Conservation (phyloP, 768 basidiomycete species). For the Lentinula sp. region DNA sequence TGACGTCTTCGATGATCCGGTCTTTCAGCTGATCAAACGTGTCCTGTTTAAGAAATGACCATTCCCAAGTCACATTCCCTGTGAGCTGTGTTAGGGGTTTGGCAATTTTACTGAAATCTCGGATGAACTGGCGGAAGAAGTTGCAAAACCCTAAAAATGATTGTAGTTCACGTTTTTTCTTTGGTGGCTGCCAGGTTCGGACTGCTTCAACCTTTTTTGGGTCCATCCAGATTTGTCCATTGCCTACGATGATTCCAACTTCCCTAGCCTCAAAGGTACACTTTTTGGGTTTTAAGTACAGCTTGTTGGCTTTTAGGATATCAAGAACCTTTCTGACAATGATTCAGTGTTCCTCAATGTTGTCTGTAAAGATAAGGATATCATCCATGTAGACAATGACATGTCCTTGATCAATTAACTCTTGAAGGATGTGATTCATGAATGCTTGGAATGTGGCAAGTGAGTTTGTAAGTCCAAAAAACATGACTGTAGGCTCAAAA, state of each 20-base stretch:
- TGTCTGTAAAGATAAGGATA: constrained; percentile 18
- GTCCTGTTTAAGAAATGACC: neutral
- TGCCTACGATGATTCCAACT: constrained; percentile 4
- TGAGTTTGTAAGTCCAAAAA: constrained; percentile 30
- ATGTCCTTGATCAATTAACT: constrained; percentile 14
- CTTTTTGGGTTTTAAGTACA: constrained; percentile 22
- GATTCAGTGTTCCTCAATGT: constrained; percentile 6
- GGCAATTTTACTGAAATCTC: neutral
- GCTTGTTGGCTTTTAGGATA: constrained; percentile 12
- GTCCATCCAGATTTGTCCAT: neutral
- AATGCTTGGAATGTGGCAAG: constrained; percentile 22
- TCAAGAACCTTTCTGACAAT: constrained; percentile 13
- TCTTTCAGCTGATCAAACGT: neutral
- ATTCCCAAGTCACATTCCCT: neutral
- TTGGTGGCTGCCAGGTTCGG: no score
- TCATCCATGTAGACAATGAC: constrained; percentile 27
- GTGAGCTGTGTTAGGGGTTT: neutral
- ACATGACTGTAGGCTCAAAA: constrained; percentile 39
- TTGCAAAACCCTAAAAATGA: neutral
- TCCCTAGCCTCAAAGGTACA: constrained; percentile 10
- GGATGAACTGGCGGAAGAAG: neutral
- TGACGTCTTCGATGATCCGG: neutral
- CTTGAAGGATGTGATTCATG: constrained; percentile 27
- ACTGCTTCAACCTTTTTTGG: no score
- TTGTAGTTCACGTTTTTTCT: neutral